phyloP scores from a whole-genome alignment of 257 asterid genomes.

The Petrea volubilis region DNA sequence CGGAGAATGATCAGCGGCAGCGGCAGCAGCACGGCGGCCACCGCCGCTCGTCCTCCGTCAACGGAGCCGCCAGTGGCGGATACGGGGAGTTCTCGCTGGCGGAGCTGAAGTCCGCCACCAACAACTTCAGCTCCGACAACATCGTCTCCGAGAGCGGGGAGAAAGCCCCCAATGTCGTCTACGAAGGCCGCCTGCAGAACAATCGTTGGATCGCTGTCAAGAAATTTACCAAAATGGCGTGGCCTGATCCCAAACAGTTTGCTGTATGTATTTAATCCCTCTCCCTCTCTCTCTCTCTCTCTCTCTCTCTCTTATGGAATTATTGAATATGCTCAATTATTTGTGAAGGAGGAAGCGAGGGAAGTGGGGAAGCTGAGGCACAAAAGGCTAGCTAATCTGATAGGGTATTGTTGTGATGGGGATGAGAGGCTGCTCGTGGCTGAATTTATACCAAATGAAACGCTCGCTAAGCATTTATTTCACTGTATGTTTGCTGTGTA shows the following conservation, averaged over 20 bases:
- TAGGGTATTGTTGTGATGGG: conserved; percentile 96
- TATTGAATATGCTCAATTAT: conserved; percentile 21
- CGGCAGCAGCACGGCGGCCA: conserved; percentile 41
- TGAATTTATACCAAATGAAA: conserved; percentile 95
- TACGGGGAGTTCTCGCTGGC: conserved; percentile 81
- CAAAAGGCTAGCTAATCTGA: conserved; percentile 94
- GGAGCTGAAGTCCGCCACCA: conserved; percentile 83
- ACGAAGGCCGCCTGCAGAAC: conserved; percentile 78
- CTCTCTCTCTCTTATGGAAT: background rate
- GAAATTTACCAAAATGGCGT: conserved; percentile 82
- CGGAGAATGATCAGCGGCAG: conserved; percentile 55
- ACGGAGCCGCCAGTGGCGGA: conserved; percentile 47
- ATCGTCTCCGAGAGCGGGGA: conserved; percentile 96
- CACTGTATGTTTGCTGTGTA: conserved; percentile 59
- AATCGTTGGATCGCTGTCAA: conserved; percentile 92
- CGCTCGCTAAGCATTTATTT: conserved; percentile 94
- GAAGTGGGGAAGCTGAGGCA: conserved; percentile 97
- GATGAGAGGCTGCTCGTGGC: conserved; percentile 97
- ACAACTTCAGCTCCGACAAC: conserved; percentile 83
- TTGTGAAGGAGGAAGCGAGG: conserved; percentile 84
- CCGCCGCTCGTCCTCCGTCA: conserved; percentile 62
- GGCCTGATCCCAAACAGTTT: conserved; percentile 98
- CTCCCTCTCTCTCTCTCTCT: background rate
- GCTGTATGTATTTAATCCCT: conserved; percentile 41
- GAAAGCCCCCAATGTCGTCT: conserved; percentile 92